Conservation (phyloP, 257 asterid species). For the Nemophila menziesii region DNA sequence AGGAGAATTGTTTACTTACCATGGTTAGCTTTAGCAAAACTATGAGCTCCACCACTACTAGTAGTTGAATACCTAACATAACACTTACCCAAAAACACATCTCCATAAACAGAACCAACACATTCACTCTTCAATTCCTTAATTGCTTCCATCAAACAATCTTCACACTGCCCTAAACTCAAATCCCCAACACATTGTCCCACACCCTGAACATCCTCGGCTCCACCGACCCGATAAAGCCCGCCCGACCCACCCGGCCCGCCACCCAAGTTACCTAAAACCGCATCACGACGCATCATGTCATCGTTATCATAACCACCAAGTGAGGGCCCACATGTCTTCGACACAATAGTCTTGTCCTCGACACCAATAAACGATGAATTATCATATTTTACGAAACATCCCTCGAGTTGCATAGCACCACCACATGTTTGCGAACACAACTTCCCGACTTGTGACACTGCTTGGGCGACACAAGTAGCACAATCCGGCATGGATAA, state of each 20-base stretch:
- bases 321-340: conserved; percentile 78
- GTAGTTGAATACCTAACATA: conserved; percentile 58
- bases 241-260: conserved; percentile 48
- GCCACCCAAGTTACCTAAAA: conserved; percentile 39
- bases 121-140: conserved; percentile 64
- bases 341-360: conserved; percentile 65
- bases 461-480: conserved; percentile 58
- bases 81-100: conserved; percentile 78
- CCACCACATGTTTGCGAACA: conserved; percentile 71
- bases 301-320: conserved; percentile 27
- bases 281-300: conserved; percentile 57
- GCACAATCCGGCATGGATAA: conserved; percentile 89
- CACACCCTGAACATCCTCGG: conserved; percentile 65
- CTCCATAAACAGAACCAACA: conserved; percentile 78
- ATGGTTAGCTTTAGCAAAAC: conserved; percentile 31
- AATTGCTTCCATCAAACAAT: conserved; percentile 69
- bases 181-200: conserved; percentile 89
- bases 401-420: conserved; percentile 66
- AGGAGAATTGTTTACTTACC: conserved; percentile 22
- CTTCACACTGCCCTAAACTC: conserved; percentile 79
- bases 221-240: conserved; percentile 55
- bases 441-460: conserved; percentile 33
- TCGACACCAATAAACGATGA: conserved; percentile 55
- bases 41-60: conserved; percentile 47
- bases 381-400: conserved; percentile 76